A percentile compares a stretch with the other conserved stretches of the same genome.
Conservation (phyloP, 1,284 basidiomycete genomes). For the Grifola frondosa region DNA sequence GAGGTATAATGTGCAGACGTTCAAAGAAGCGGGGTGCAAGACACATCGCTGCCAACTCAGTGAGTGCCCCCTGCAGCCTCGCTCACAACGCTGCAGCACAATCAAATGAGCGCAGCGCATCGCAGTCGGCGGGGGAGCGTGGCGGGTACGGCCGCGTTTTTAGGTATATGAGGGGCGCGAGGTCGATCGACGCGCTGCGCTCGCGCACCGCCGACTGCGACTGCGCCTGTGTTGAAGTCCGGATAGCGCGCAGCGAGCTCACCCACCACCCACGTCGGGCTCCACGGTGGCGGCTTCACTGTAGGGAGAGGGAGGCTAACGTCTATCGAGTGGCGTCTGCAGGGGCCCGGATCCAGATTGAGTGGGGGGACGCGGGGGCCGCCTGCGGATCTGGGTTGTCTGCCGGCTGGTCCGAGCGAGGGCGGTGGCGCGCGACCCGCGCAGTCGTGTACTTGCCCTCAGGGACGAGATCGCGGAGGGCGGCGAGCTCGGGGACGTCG, state of each 20-base stretch:
- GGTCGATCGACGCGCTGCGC: constrained; percentile 11
- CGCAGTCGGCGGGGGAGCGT: constrained; percentile 19
- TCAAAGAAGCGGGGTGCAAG: too few relatives aligned
- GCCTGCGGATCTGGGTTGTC: constrained; percentile 2
- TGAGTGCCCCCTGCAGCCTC: too few relatives aligned
- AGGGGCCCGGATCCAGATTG: background rate
- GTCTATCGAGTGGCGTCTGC: background rate
- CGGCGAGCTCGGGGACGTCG: constrained; percentile 51
- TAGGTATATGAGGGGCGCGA: constrained; percentile 21
- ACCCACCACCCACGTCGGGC: constrained; percentile 16
- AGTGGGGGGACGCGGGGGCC: background rate
- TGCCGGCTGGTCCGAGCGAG: constrained; percentile 17
- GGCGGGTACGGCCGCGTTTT: constrained; percentile 19
- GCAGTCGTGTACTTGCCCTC: constrained; percentile 41
- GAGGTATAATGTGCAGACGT: too few relatives aligned
- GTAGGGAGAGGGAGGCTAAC: constrained; percentile 13
- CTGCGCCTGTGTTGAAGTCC: constrained; percentile 9
- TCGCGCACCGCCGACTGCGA: constrained; percentile 3
- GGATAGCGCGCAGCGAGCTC: constrained; percentile 16
- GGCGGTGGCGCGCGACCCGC: constrained; percentile 30
- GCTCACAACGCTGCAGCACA: too few relatives aligned
- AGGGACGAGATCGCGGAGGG: constrained; percentile 48
- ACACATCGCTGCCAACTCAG: too few relatives aligned
- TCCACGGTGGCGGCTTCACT: constrained; percentile 19
- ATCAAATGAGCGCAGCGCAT: constrained; percentile 19